Conservation (phyloP, 2,329 filamentous ascomycete genomes). For the Aureobasidium musti region DNA sequence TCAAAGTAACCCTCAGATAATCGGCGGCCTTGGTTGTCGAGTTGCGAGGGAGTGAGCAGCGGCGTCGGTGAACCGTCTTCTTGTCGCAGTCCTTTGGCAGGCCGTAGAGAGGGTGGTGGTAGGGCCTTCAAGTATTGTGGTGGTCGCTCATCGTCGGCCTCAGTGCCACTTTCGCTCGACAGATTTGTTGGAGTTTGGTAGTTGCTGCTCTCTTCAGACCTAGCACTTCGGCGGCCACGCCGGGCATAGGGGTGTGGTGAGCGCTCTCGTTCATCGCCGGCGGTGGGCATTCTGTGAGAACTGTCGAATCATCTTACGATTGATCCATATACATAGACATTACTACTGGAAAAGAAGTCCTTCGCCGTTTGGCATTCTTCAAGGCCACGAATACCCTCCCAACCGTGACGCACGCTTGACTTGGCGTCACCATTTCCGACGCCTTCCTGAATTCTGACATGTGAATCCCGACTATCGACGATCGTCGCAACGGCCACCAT, state of each 20-base stretch:
- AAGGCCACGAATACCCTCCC: slow-evolving; percentile 16
- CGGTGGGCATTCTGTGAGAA: slow-evolving; percentile 11
- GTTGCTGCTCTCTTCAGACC: slow-evolving; percentile 27
- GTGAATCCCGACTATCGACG: neutral
- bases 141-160: slow-evolving; percentile 86
- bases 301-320: slow-evolving; percentile 21
- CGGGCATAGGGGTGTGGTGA: slow-evolving; percentile 31
- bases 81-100: slow-evolving; percentile 76
- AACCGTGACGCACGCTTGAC: slow-evolving; percentile 16
- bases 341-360: neutral
- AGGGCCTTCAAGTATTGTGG: slow-evolving; percentile 72
- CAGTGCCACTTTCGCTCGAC: slow-evolving; percentile 86
- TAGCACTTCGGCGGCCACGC: slow-evolving; percentile 8
- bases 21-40: slow-evolving; percentile 51
- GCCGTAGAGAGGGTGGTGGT: slow-evolving; percentile 71
- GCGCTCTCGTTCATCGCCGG: slow-evolving; percentile 28
- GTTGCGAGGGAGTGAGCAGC: slow-evolving; percentile 50
- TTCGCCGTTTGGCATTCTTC: neutral
- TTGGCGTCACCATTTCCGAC: slow-evolving; percentile 13
- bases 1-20: slow-evolving; percentile 45
- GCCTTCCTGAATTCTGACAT: neutral
- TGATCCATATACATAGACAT: neutral
- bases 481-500: neutral
- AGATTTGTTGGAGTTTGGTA: slow-evolving; percentile 49
- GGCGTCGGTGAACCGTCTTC: slow-evolving; percentile 43